A percentile compares a stretch with the other conserved stretches of the same genome.
phyloP scores from a whole-genome alignment of 495 filamentous ascomycete species.

The Collariella sp. region DNA sequence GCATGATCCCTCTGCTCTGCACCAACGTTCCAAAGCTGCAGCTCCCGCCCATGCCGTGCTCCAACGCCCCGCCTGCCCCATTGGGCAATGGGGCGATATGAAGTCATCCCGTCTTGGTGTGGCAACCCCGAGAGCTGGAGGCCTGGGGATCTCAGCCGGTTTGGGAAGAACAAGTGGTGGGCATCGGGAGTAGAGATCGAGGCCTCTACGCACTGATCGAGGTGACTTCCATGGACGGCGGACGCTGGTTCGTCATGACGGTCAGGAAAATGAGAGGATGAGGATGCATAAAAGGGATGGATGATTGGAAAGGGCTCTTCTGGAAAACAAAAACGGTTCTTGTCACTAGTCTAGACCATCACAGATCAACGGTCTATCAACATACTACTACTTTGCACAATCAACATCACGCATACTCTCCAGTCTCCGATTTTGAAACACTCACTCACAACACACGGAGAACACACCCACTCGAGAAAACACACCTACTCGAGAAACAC shows the following conservation, averaged over 20 bases:
- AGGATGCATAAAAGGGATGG: not conserved
- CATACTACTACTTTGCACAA: not conserved
- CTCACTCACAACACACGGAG: not conserved
- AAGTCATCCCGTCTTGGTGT: slow-evolving; percentile 5
- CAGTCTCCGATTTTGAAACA: not conserved
- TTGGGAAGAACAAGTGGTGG: not conserved
- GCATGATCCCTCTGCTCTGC: not conserved
- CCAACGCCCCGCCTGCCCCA: not conserved
- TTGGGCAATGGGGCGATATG: not conserved
- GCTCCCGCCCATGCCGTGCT: too few relatives aligned
- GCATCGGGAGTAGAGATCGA: not conserved
- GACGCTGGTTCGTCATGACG: not conserved
- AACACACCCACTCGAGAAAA: too few relatives aligned
- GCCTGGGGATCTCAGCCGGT: not conserved
- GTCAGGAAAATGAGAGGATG: not conserved
- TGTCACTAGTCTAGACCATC: not conserved
- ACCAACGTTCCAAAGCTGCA: too few relatives aligned
- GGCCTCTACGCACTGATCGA: not conserved
- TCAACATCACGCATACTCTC: not conserved
- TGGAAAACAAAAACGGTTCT: not conserved
- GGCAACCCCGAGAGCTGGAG: not conserved
- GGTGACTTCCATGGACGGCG: not conserved
- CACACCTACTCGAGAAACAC: too few relatives aligned
- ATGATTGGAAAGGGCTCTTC: not conserved
- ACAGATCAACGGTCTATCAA: slow-evolving; percentile 1